These are phyloP conservation scores for Chaetomium globosum DNA, from an alignment of 2,329 filamentous ascomycete genomes.

Conservation along the genomic window DNA sequence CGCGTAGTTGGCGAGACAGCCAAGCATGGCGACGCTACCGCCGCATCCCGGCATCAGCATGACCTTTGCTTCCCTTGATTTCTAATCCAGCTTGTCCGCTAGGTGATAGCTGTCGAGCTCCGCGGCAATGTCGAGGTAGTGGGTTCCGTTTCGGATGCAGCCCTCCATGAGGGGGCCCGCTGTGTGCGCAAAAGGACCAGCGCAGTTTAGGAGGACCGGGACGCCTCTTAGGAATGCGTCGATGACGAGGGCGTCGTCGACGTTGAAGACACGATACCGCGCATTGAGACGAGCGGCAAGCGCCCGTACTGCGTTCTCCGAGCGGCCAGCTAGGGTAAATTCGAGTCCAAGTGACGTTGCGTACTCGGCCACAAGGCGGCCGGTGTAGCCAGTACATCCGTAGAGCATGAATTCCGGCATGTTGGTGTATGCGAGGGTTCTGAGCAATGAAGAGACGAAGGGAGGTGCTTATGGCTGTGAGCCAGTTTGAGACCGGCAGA, in stretches of 20 bases:
- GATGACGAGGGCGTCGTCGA: background rate
- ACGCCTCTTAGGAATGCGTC: background rate
- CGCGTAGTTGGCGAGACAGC: background rate
- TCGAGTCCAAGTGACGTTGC: background rate
- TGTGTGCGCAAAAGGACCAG: background rate
- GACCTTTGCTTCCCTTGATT: background rate
- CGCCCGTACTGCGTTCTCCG: background rate
- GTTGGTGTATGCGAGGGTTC: background rate
- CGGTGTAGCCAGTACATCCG: background rate
- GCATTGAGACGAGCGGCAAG: background rate
- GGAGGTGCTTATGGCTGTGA: background rate
- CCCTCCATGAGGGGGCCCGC: background rate
- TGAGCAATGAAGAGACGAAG: background rate
- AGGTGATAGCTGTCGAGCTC: background rate
- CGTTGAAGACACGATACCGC: background rate
- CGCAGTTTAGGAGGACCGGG: background rate
- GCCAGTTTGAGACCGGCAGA: background rate
- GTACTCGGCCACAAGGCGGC: background rate
- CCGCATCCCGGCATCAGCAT: background rate
- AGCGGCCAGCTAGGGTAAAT: background rate
- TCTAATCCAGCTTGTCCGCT: background rate
- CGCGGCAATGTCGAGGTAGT: background rate
- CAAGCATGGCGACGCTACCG: background rate
- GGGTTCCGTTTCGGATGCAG: background rate
- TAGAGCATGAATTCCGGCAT: background rate